Base-by-base conservation (phyloP, 352 stramenopile genomes). In the Pythium dissimile region DNA sequence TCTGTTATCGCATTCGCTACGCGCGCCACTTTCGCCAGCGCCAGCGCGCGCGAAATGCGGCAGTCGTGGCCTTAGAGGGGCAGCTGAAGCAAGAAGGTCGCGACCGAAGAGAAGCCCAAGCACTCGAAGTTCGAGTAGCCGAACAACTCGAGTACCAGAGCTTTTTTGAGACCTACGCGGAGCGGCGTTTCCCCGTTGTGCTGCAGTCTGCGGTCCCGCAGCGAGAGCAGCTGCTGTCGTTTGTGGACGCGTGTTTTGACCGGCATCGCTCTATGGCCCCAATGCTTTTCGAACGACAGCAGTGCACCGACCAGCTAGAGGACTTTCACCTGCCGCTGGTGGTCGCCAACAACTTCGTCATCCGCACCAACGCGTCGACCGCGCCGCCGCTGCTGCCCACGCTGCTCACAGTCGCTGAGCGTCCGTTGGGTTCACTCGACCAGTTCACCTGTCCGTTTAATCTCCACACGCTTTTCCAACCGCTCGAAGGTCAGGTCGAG, bases 271-370 rank as follows among this genome's bases (percentile, higher is more conserved):
- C n/a, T n/a, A 57, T 2, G 47, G 15, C 15, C 18, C 46, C 10
- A 16, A 43, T 9, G 37, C 59, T 15, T 23, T 92, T 24, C 66
- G 48, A 69, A 3, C 41, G 84, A 1, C 49, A 54, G 11, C 62
- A 38, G 20, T 92, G 82, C 32, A 39, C 34, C 1, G 18, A 48
- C 1, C 54, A 73, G 3, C 59, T 92, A 21, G 52, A 73, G 16
- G 39, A 52, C 18, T 87, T 90, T 21, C 74, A 62, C 5, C 75
- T 92, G 7, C 80, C 83, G 1, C 46, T 77, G 11, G 75, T 72
- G 49, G 57, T 82, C 15, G 66, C 72, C 1, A 81, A 91, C 64
- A 73, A 89, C 66, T 92, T 86, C 63, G n/a, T 89, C 16, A 71
- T 76, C 28, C 75, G 83, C 21, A 84, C 82, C 7, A 80, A 81